Conservation (phyloP, 352 stramenopile genomes). For the Globisporangium nodosum region DNA sequence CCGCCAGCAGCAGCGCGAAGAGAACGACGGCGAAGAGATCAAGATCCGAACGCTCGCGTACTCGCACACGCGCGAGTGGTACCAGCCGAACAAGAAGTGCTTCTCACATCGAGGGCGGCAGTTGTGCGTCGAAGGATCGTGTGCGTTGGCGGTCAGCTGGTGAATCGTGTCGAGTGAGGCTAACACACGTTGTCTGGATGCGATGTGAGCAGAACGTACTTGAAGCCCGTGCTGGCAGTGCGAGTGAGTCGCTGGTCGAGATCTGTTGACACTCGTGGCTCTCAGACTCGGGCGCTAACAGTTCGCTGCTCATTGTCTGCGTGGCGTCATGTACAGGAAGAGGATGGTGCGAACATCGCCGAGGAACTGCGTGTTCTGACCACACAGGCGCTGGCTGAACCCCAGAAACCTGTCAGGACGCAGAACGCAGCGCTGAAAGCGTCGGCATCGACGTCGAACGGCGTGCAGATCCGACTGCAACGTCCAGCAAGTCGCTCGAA, state of each 20-base stretch:
- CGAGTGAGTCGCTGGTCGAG: conserved; percentile 18
- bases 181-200: conserved; percentile 2
- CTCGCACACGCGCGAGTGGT: conserved; percentile 51
- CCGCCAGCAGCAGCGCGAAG: conserved; percentile 30
- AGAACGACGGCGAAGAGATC: conserved; percentile 52
- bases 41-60: conserved; percentile 57
- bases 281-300: too few relatives aligned
- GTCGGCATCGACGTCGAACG: background rate
- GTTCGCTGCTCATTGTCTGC: background rate
- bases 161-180: background rate
- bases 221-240: conserved; percentile 43
- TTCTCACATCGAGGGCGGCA: conserved; percentile 50
- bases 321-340: background rate
- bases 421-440: background rate
- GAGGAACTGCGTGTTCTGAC: background rate
- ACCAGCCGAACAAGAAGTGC: conserved; percentile 57
- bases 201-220: conserved; percentile 26
- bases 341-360: background rate
- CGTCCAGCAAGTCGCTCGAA: conserved; percentile 5
- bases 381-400: background rate
- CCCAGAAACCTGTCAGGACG: background rate
- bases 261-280: background rate
- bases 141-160: too few relatives aligned
- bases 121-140: conserved; percentile 24
- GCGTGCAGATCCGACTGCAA: background rate